Evolutionary conservation across 1,284 basidiomycete species (phyloP).

Genomic region (Coniferiporia weirii): DNA sequence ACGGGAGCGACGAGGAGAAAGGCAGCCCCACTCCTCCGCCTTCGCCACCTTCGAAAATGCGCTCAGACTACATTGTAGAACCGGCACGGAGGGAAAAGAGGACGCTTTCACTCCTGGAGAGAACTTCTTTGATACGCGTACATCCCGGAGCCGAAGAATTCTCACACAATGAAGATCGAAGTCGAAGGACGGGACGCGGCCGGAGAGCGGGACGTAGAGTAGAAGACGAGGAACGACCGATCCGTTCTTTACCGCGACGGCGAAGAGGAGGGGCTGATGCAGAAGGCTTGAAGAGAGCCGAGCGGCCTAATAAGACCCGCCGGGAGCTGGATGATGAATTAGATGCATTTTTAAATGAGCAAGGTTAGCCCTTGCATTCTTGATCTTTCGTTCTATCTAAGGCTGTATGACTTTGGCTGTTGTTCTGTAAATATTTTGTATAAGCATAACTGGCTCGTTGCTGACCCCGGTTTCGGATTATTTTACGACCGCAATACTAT

Average conservation of each 20-base stretch:
- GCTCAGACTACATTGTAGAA: constrained; percentile 50
- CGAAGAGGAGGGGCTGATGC: constrained; percentile 19
- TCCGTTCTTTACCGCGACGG: constrained; percentile 1
- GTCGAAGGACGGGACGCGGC: neutral
- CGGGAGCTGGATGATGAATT: constrained; percentile 74
- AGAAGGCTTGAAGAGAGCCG: constrained; percentile 24
- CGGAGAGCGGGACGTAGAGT: constrained; percentile 15
- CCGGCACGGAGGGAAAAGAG: neutral
- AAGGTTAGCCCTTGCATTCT: constrained; percentile 12
- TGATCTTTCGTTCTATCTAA: neutral
- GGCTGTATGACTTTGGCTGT: neutral
- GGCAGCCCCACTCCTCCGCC: constrained; percentile 18
- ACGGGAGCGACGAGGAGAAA: constrained; percentile 27
- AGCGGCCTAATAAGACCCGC: constrained; percentile 51
- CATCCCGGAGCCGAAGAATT: constrained; percentile 26
- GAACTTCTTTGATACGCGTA: constrained; percentile 42
- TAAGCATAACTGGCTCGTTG: too few species aligned
- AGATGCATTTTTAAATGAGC: constrained; percentile 63
- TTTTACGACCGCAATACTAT: too few species aligned
- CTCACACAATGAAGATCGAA: constrained; percentile 22
- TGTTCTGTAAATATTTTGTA: too few species aligned
- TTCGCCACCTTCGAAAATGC: constrained; percentile 57
- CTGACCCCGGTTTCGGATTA: too few species aligned
- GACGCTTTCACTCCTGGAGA: constrained; percentile 44
- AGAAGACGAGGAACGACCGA: constrained; percentile 2